Base-by-base conservation (phyloP, 2,329 filamentous ascomycete species). In the Pseudocercospora vitis region DNA sequence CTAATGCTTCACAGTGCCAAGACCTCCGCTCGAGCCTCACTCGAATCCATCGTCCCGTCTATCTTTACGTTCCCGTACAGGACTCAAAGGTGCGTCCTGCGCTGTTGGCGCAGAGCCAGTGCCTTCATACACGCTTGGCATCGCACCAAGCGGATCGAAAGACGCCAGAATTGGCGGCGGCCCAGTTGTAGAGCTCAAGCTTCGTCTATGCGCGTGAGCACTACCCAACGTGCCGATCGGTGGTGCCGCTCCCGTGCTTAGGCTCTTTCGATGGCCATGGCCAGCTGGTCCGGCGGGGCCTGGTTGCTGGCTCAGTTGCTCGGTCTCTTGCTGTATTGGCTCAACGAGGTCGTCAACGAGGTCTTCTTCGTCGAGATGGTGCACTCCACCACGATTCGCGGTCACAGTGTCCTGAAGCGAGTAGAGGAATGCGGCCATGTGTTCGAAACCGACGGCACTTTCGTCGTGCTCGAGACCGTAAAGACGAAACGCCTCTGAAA, bases 391-490 rank as follows among this genome's bases (percentile, higher is more conserved):
- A 9, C 73, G 61, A 18, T 73, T 67, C 0, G 61, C 69, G 7
- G 72, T 79, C 23, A 84, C 83, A 0, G 84, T 85, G 16, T 86
- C 81, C 62, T 84, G 83, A 37, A 91, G 73, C 1, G 85, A 82
- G 40, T 83, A 77, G 58, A 92, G 82, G 62, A 90, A 91, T 18
- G 58, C 65, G 52, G 78, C 74, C 76, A 85, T 80, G 35, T 78
- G 76, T 3, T 74, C 72, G 59, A 81, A 82, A 3, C 42, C 35
- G 11, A 63, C 48, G 3, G 54, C 3, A 74, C 68, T 14, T 32
- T 51, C 40, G 28, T 49, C 48, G 9, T 59, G 26, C 2, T 48
- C 49, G 12, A 56, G 39, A 3, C 51, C 48, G 61, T 85, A 85
- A 1, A 83, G 69, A 8, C 72, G 69, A 42, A 78, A 71, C 0